Conservation (phyloP, 768 basidiomycete species). For the Amanita rubescens region DNA sequence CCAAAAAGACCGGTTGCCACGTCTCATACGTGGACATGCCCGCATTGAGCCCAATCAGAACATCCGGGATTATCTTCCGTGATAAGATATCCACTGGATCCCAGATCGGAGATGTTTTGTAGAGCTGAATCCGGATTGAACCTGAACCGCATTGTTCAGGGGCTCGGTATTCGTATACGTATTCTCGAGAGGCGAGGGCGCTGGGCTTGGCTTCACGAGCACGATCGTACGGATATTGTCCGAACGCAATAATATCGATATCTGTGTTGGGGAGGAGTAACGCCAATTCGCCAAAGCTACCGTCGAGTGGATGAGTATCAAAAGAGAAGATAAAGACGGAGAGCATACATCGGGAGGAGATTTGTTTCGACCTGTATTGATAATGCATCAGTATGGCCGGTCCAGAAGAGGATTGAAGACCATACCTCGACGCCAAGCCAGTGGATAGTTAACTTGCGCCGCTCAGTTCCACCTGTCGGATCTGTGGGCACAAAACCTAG, state of each 20-base stretch:
- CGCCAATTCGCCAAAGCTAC: conserved; percentile 37
- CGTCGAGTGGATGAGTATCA: too few relatives aligned
- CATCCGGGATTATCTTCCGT: conserved; percentile 25
- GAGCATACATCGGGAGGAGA: too few relatives aligned
- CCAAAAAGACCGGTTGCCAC: conserved; percentile 29
- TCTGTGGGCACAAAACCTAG: conserved; percentile 23
- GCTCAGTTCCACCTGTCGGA: conserved; percentile 14
- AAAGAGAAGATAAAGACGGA: too few relatives aligned
- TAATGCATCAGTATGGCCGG: too few relatives aligned
- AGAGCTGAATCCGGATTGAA: conserved; percentile 29
- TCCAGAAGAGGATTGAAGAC: conserved; percentile 12
- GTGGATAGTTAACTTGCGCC: conserved; percentile 25
- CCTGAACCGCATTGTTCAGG: conserved; percentile 31
- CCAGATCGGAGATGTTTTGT: conserved; percentile 10
- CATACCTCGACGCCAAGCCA: conserved; percentile 34
- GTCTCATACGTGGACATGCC: conserved; percentile 27
- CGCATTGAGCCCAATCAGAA: conserved; percentile 34
- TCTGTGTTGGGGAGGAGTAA: conserved; percentile 38
- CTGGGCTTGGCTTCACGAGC: conserved; percentile 24
- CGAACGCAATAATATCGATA: conserved; percentile 34
- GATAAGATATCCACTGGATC: conserved; percentile 2
- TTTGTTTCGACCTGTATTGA: too few relatives aligned
- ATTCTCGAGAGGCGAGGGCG: conserved; percentile 22
- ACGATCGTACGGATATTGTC: conserved; percentile 23
- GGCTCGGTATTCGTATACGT: conserved; percentile 24